Percentiles rank a stretch among this genome's conserved stretches.
Conservation (phyloP, 1,284 basidiomycete species). For the Malassezia globosa region DNA sequence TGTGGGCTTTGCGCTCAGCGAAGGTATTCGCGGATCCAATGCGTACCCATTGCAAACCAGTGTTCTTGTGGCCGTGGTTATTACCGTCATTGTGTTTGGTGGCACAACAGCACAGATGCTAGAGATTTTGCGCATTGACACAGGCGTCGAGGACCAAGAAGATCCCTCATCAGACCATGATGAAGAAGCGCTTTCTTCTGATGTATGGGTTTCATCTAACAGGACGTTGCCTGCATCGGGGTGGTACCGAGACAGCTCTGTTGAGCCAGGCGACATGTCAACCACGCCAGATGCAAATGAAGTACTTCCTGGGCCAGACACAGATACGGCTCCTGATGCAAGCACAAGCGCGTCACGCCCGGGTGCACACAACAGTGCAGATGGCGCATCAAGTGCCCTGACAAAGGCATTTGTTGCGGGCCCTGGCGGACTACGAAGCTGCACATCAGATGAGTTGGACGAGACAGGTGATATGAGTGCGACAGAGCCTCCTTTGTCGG, state of each 20-base stretch:
- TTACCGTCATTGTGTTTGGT: slow-evolving; percentile 89
- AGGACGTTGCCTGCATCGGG: slow-evolving; percentile 16
- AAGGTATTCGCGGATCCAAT: slow-evolving; percentile 83
- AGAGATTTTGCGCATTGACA: slow-evolving; percentile 88
- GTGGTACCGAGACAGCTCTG: slow-evolving; percentile 17
- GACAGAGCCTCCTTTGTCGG: not conserved
- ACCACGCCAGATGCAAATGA: not conserved
- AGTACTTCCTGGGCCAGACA: not conserved
- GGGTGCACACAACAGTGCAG: not conserved
- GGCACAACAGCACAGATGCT: slow-evolving; percentile 95
- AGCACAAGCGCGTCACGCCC: not conserved
- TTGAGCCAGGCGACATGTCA: not conserved
- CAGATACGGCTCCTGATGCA: not conserved
- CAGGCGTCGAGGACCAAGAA: slow-evolving; percentile 73
- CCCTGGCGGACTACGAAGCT: slow-evolving; percentile 11
- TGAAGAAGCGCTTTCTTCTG: slow-evolving; percentile 7
- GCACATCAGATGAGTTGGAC: slow-evolving; percentile 10
- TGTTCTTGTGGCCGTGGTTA: slow-evolving; percentile 85
- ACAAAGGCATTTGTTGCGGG: slow-evolving; percentile 14
- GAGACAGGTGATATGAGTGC: not conserved
- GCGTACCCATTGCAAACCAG: slow-evolving; percentile 83
- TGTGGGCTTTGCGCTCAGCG: slow-evolving; percentile 89
- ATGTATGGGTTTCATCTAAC: slow-evolving; percentile 3
- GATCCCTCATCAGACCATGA: slow-evolving; percentile 55
- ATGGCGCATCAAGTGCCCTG: not conserved